Evolutionary conservation across 768 basidiomycete species (phyloP), one percentile per base, ranked within the genome.

Genomic region (Coprinopsis marcescibilis): DNA sequence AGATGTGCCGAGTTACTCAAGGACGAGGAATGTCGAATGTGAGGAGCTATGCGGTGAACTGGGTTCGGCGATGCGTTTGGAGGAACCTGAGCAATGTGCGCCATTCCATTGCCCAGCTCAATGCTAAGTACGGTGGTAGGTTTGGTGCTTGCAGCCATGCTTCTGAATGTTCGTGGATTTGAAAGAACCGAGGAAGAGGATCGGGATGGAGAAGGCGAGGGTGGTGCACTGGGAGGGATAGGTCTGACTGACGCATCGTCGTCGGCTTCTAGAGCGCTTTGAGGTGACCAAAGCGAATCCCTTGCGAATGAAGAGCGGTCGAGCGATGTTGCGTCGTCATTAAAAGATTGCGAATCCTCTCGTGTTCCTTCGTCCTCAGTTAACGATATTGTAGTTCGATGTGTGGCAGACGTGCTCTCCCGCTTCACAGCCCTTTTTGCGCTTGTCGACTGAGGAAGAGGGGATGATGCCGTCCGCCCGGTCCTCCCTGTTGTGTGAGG

Each of bases 161-260:
- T 89, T 57, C 79, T 76, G 65, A 91, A 89, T 0, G 88, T 90
- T 45, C 83, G 77, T 13, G 88, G 77, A 55, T 88, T 77, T 4
- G 89, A 89, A 21, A 89, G 75, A 63, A 89, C 85, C 1, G 87
- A 89, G 0, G 87, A 88, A 1, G 88, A 90, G 2, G 84, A 90
- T 45, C 77, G 80, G 2, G 88, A 91, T 2, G 85, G 89, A 0
- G 89, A 85, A 3, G 91, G 91, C 0, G 90, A 93, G 10, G 86
- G 88, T 10, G 90, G 89, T 3, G 81, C 74, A 54, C 86, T 91
- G 3, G 95, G 95, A 19, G 92, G 89, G 27, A 97, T 65, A 3
- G 93, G 92, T 24, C 92, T 80, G 13, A 96, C 64, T 29, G 91
- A 95, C 8, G 95, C 95, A 59, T 96, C 92, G 46, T 96, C 95